Base-by-base conservation (phyloP, 768 basidiomycete genomes). In the Coprinopsis strossmayeri region DNA sequence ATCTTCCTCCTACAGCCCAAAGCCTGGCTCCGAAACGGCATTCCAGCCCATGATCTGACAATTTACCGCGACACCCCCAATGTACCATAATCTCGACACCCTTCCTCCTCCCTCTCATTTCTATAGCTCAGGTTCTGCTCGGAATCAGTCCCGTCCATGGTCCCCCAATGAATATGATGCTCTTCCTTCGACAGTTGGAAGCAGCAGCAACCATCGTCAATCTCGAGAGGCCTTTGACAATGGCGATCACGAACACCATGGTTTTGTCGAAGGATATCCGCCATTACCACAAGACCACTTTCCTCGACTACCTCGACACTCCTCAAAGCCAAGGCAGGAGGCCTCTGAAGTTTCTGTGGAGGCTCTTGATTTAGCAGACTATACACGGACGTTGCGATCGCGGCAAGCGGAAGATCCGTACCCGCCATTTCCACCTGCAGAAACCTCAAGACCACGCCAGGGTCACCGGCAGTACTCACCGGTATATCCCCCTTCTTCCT, bases 361-460 rank as follows among this genome's bases (percentile, higher is more conserved):
- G 59, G 82, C 83, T 2, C 72, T 85, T 47, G 84, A 87, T 64
- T 70, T 87, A 20, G 83, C 83, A 26, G 84, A 85, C 61, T 87
- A 85, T 63, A 71, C 82, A 5, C 65, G 61, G 51, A 78, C 77
- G 17, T 68, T 83, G 20, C 64, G 69, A 34, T 46, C 64, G 27
- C 62, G 70, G 51, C 64, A 64, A 57, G 54, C 59, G 39, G 55
- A 63, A 41, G 65, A 67, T 55, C 64, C 61, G 24, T 68, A 66
- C 50, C 68, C 66, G 11, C 50, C 63, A 10, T 63, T 64, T 44
- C 61, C 43, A 12, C 28, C 34, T 28, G 39, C 34, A 3, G 48
- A 27, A 2, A n/a, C 50, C 23, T 46, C 44, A 26, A 45, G 37
- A 11, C 18, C 34, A 17, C 42, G 32, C 18, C n/a, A 26, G 32